Percentiles rank a stretch among this genome's conserved stretches.
phyloP scores from a whole-genome alignment of 2,329 filamentous ascomycete genomes.

The Botrytis paeoniae region DNA sequence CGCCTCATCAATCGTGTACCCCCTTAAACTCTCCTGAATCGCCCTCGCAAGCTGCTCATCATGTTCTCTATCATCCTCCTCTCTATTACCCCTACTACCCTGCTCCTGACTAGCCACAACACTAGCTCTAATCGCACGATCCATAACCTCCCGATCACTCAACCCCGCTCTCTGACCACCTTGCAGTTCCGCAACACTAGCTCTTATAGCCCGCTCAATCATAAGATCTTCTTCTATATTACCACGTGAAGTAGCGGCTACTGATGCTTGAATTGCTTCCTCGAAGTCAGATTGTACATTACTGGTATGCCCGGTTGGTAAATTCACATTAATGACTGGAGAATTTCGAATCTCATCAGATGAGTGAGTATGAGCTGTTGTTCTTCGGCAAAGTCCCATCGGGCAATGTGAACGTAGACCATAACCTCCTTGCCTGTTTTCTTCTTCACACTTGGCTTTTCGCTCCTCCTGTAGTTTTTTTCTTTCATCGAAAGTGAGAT shows the following conservation, averaged over 20 bases:
- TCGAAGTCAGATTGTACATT: constrained; percentile 62
- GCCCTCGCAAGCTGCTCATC: constrained; percentile 55
- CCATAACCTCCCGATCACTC: constrained; percentile 43
- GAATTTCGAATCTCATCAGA: constrained; percentile 25
- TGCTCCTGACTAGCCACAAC: constrained; percentile 34
- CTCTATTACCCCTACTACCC: constrained; percentile 5
- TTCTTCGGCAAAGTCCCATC: constrained; percentile 28
- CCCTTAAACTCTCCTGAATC: constrained; percentile 49
- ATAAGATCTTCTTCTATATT: constrained; percentile 66
- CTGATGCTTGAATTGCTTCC: constrained; percentile 66
- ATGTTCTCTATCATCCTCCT: constrained; percentile 51
- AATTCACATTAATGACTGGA: constrained; percentile 13
- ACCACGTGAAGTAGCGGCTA: constrained; percentile 67
- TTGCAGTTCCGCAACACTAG: constrained; percentile 62
- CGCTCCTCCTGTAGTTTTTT: constrained; percentile 50
- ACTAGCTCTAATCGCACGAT: constrained; percentile 50
- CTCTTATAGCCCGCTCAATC: constrained; percentile 71
- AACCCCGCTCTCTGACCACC: constrained; percentile 33
- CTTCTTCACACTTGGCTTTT: constrained; percentile 37
- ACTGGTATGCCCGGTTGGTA: constrained; percentile 18
- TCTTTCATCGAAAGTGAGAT: constrained; percentile 50
- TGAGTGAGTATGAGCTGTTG: constrained; percentile 27
- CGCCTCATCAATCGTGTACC: constrained; percentile 19
- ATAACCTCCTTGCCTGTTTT: constrained; percentile 30
- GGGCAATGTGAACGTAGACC: constrained; percentile 28